phyloP scores from a whole-genome alignment of 345 rosid species.

The Ceriops tagal region DNA sequence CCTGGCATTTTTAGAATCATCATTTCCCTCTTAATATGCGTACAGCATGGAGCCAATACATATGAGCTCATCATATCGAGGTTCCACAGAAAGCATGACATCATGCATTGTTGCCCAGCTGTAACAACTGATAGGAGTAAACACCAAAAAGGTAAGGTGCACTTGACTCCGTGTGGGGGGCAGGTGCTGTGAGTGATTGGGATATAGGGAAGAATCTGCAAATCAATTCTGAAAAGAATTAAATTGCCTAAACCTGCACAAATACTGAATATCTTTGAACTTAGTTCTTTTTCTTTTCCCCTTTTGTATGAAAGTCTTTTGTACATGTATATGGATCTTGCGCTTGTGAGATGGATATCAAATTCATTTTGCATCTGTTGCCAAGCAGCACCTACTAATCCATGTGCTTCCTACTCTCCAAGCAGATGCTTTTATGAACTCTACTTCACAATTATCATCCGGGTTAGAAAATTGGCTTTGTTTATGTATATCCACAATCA shows the following conservation, averaged over 20 bases:
- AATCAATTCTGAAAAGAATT: slow-evolving; percentile 32
- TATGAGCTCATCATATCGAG: not conserved
- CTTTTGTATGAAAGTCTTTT: slow-evolving; percentile 28
- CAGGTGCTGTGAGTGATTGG: too few species aligned
- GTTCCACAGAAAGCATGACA: not conserved
- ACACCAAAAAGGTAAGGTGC: too few species aligned
- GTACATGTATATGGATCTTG: slow-evolving; percentile 23
- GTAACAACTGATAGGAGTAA: too few species aligned
- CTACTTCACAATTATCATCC: slow-evolving; percentile 27
- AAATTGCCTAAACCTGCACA: slow-evolving; percentile 32
- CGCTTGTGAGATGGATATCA: slow-evolving; percentile 9
- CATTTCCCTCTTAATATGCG: not conserved
- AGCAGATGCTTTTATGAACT: slow-evolving; percentile 8
- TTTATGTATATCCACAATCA: slow-evolving; percentile 22
- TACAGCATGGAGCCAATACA: not conserved
- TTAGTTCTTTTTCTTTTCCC: not conserved
- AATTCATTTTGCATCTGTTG: slow-evolving; percentile 12
- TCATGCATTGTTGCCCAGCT: too few species aligned
- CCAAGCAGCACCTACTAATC: slow-evolving; percentile 18
- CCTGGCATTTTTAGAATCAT: slow-evolving; percentile 1
- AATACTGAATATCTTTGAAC: slow-evolving; percentile 3
- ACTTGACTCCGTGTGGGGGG: too few species aligned
- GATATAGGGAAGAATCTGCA: not conserved
- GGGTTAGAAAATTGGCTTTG: slow-evolving; percentile 32
- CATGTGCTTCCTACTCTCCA: slow-evolving; percentile 20